phyloP scores from a whole-genome alignment of 1,284 basidiomycete species.

The Ceratobasidium papillatum region DNA sequence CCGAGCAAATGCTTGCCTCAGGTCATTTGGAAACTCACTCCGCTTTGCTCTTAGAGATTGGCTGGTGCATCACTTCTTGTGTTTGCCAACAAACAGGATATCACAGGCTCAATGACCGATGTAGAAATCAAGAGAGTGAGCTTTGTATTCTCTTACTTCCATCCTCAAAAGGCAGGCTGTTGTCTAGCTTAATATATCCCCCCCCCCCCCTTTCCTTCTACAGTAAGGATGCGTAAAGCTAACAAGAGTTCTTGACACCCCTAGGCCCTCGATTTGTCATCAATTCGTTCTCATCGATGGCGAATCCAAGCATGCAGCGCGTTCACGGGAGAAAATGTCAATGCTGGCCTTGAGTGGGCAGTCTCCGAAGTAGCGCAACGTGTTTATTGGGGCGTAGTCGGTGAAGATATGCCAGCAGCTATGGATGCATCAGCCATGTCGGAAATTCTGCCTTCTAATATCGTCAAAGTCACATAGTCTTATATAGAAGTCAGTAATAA shows the following conservation, averaged over 20 bases:
- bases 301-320: slow-evolving; percentile 93
- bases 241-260: background rate
- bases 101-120: slow-evolving; percentile 84
- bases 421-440: background rate
- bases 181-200: background rate
- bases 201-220: background rate
- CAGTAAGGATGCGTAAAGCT: background rate
- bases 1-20: background rate
- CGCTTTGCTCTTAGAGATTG: slow-evolving; percentile 67
- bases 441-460: background rate
- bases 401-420: background rate
- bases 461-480: background rate
- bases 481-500: background rate
- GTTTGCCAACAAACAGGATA: slow-evolving; percentile 99
- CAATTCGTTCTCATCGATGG: slow-evolving; percentile 90
- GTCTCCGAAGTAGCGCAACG: slow-evolving; percentile 87
- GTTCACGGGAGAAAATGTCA: slow-evolving; percentile 84
- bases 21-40: too few species aligned
- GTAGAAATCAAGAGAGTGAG: slow-evolving; percentile 84
- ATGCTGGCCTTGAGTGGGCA: slow-evolving; percentile 93
- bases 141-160: background rate
- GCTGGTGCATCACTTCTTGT: slow-evolving; percentile 94
- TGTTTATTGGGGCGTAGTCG: slow-evolving; percentile 65
- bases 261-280: slow-evolving; percentile 77
- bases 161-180: background rate